phyloP scores from a whole-genome alignment of 495 filamentous ascomycete species.

The Apodospora peruviana region DNA sequence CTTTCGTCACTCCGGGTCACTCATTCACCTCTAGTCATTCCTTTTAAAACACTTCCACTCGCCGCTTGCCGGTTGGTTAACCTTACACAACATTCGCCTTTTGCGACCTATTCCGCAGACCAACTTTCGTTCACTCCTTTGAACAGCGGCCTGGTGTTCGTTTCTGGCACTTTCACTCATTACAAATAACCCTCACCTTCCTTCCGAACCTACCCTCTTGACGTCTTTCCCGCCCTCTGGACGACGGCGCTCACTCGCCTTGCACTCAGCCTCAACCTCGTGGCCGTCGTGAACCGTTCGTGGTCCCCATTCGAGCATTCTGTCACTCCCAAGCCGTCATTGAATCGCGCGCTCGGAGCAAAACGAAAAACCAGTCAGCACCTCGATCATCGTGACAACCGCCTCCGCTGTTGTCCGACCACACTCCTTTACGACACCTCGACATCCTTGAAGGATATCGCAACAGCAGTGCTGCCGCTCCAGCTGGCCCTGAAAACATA shows the following conservation, averaged over 20 bases:
- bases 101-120: constrained; percentile 6
- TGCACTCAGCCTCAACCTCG: constrained; percentile 9
- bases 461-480: constrained; percentile 28
- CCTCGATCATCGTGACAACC: constrained; percentile 26
- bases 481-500: constrained; percentile 33
- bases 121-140: constrained; percentile 20
- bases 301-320: constrained; percentile 14
- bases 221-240: background rate
- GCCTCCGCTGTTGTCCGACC: constrained; percentile 27
- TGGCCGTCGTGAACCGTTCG: constrained; percentile 9
- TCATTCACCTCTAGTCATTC: constrained; percentile 31
- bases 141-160: background rate
- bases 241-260: constrained; percentile 1
- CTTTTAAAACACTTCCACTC: constrained; percentile 16
- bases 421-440: constrained; percentile 19
- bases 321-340: constrained; percentile 21
- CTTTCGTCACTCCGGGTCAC: constrained; percentile 15
- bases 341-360: constrained; percentile 11
- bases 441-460: constrained; percentile 31
- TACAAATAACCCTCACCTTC: background rate
- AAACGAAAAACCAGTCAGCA: constrained; percentile 8
- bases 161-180: background rate
- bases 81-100: background rate
- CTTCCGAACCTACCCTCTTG: background rate
- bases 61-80: constrained; percentile 4